phyloP scores from a whole-genome alignment of 345 rosid genomes.

The Eutrema yunnanense region DNA sequence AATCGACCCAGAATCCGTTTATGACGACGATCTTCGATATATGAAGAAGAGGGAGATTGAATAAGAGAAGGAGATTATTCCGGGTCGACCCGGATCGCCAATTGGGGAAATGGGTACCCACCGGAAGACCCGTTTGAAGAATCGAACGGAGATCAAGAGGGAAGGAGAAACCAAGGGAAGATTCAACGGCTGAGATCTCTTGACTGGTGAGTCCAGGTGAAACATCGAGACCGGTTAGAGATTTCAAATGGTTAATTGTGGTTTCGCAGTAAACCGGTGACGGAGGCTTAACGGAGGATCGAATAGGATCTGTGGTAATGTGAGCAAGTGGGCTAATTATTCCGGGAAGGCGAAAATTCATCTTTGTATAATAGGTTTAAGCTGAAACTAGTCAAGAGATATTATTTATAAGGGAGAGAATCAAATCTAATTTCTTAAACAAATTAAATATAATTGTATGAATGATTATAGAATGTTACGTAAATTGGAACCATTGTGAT shows the following conservation, averaged over 20 bases:
- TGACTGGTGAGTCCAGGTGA: constrained; percentile 55
- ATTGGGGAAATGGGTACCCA: constrained; percentile 62
- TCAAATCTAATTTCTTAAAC: background rate
- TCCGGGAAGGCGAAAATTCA: constrained; percentile 18
- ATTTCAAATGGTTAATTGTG: constrained; percentile 43
- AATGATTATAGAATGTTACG: background rate
- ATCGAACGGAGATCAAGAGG: constrained; percentile 85
- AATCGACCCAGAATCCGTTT: constrained; percentile 59
- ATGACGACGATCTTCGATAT: constrained; percentile 40
- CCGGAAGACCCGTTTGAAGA: constrained; percentile 74
- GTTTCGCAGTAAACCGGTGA: constrained; percentile 54
- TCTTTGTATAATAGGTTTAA: background rate
- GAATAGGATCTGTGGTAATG: constrained; percentile 4
- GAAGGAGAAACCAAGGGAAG: constrained; percentile 53
- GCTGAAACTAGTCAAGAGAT: background rate
- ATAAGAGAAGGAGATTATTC: constrained; percentile 39
- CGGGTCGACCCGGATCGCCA: constrained; percentile 72
- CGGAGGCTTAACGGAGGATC: constrained; percentile 25
- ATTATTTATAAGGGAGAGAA: background rate
- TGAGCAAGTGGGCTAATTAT: constrained; percentile 16
- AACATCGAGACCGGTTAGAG: constrained; percentile 41
- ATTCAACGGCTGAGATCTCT: constrained; percentile 59
- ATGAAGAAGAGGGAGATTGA: constrained; percentile 45
- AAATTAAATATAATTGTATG: background rate
- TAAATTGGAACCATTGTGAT: background rate